phyloP scores from a whole-genome alignment of 2,329 filamentous ascomycete genomes.

The Fusarium sp. region DNA sequence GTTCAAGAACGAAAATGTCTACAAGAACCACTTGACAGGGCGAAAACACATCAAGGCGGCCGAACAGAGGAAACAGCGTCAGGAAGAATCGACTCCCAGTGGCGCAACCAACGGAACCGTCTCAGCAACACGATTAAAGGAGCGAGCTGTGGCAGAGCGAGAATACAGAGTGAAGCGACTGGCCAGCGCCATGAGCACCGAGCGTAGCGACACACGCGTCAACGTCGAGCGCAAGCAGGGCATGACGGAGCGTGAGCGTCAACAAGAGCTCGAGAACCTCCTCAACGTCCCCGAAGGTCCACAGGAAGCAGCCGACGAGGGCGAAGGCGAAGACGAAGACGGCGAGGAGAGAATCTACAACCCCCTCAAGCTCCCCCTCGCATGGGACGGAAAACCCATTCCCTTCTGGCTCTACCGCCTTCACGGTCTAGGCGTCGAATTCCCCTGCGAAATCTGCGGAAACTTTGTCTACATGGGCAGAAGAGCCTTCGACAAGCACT shows the following conservation, averaged over 20 bases:
- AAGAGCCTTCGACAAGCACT: conserved; percentile 97
- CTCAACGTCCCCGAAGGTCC: conserved; percentile 58
- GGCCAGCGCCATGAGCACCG: conserved; percentile 80
- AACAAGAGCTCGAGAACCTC: conserved; percentile 90
- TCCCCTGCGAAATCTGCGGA: conserved; percentile 94
- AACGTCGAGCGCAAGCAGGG: conserved; percentile 97
- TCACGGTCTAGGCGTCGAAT: conserved; percentile 93
- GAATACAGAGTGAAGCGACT: conserved; percentile 85
- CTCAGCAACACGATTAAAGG: conserved; percentile 72
- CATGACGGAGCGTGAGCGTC: conserved; percentile 95
- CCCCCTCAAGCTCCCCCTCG: conserved; percentile 90
- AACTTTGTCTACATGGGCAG: conserved; percentile 99
- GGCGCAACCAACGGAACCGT: conserved; percentile 40
- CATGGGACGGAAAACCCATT: conserved; percentile 98
- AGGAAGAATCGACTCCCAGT: conserved; percentile 50
- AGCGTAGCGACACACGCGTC: conserved; percentile 86
- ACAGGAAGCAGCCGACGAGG: conserved; percentile 56
- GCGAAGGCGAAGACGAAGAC: conserved; percentile 74
- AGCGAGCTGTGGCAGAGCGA: conserved; percentile 87
- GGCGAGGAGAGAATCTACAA: conserved; percentile 94
- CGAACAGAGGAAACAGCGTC: conserved; percentile 65
- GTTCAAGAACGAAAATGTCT: conserved; percentile 95
- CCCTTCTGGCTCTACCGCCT: conserved; percentile 99
- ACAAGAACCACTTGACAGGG: conserved; percentile 84
- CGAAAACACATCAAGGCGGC: conserved; percentile 93